Conservation (phyloP, 495 filamentous ascomycete species). For the Aspergillus panamensis region DNA sequence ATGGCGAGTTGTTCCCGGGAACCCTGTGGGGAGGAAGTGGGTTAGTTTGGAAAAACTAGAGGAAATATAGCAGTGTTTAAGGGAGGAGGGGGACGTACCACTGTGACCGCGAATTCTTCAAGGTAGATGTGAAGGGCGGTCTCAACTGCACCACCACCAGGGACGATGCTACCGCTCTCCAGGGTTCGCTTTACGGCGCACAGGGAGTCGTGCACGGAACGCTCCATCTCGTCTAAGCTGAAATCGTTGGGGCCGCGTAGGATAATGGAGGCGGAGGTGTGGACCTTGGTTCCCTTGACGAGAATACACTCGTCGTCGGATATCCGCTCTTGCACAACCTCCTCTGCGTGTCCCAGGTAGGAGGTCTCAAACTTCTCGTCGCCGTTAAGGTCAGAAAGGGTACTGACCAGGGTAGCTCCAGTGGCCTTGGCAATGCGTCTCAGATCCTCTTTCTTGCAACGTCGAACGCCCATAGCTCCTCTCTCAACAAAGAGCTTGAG, state of each 20-base stretch:
- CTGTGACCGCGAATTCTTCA: conserved; percentile 98
- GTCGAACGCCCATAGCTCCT: conserved; percentile 91
- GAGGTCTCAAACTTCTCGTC: conserved; percentile 95
- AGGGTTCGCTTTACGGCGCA: conserved; percentile 96
- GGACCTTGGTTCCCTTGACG: conserved; percentile 90
- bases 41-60: conserved; percentile 17
- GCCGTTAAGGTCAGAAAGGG: conserved; percentile 92
- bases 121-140: conserved; percentile 99
- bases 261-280: conserved; percentile 92
- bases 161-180: conserved; percentile 94
- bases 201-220: conserved; percentile 93
- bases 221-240: conserved; percentile 98
- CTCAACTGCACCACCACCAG: conserved; percentile 94
- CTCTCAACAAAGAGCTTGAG: conserved; percentile 93
- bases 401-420: conserved; percentile 86
- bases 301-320: conserved; percentile 99
- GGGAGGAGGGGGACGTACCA: conserved; percentile 48
- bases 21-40: conserved; percentile 46
- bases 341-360: conserved; percentile 84
- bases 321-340: conserved; percentile 94
- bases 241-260: conserved; percentile 95
- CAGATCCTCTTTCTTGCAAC: conserved; percentile 99
- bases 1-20: conserved; percentile 97
- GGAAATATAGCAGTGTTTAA: not conserved
- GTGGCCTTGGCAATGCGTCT: conserved; percentile 94